Conservation (phyloP, 805 yeast genomes). For the Nakazawaea molendinolei region DNA sequence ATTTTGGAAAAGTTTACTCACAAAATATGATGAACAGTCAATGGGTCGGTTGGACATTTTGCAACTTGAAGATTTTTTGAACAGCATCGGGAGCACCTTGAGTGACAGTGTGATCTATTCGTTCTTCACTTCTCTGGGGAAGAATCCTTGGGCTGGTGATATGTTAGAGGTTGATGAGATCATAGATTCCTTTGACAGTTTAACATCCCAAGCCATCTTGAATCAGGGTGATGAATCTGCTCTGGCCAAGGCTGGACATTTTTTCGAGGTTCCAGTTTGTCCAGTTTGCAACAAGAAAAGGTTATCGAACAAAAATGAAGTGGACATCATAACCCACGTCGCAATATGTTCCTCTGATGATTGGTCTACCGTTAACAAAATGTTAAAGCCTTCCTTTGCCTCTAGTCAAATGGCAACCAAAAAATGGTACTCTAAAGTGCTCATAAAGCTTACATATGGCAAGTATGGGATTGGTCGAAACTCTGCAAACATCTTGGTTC, state of each 20-base stretch:
- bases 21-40: slow-evolving; percentile 41
- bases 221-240: not conserved
- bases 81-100: slow-evolving; percentile 50
- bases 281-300: slow-evolving; percentile 72
- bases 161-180: slow-evolving; percentile 37
- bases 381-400: slow-evolving; percentile 62
- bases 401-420: slow-evolving; percentile 78
- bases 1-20: slow-evolving; percentile 62
- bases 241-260: not conserved
- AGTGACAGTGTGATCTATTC: slow-evolving; percentile 47
- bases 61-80: slow-evolving; percentile 62
- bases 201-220: slow-evolving; percentile 9
- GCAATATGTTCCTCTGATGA: slow-evolving; percentile 80
- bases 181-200: slow-evolving; percentile 39
- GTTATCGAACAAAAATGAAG: slow-evolving; percentile 43
- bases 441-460: slow-evolving; percentile 84
- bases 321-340: slow-evolving; percentile 77
- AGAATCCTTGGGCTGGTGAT: slow-evolving; percentile 50
- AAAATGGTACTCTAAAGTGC: slow-evolving; percentile 80
- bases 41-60: slow-evolving; percentile 41
- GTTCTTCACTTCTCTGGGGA: slow-evolving; percentile 41
- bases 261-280: slow-evolving; percentile 31
- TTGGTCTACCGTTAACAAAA: slow-evolving; percentile 61
- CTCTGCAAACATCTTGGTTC: slow-evolving; percentile 91
- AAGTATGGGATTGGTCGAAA: slow-evolving; percentile 80